phyloP scores from a whole-genome alignment of 441 rosid genomes.

The Corymbia citriodora region DNA sequence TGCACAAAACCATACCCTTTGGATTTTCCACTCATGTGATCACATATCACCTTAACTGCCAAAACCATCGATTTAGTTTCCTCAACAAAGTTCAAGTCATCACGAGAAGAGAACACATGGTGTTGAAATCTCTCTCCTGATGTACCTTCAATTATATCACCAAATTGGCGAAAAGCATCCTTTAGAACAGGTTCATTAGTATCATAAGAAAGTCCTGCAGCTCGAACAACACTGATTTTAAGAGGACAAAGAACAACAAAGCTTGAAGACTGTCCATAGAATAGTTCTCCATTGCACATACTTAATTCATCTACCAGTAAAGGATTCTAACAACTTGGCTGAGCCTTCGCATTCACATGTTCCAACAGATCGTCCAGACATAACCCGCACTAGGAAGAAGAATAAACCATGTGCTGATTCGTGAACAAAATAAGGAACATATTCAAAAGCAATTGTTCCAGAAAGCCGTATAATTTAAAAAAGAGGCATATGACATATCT shows the following conservation, averaged over 20 bases:
- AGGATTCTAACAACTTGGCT: neutral
- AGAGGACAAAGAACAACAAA: neutral
- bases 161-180: conserved; percentile 36
- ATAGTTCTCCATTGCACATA: neutral
- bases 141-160: conserved; percentile 43
- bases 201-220: conserved; percentile 57
- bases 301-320: neutral
- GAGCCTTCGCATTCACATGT: neutral
- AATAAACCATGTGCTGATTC: neutral
- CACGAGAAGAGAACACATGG: neutral
- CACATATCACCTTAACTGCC: conserved; percentile 57
- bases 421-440: neutral
- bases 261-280: neutral
- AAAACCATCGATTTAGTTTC: neutral
- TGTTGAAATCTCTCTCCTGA: no score
- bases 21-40: conserved; percentile 57
- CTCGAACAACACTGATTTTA: neutral
- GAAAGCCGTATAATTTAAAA: neutral
- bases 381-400: neutral
- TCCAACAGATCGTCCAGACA: neutral
- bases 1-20: conserved; percentile 68
- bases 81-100: neutral
- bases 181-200: conserved; percentile 60
- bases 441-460: neutral
- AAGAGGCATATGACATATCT: neutral